A percentile compares a stretch with the other conserved stretches of the same genome.
Evolutionary conservation across 2,329 filamentous ascomycete genomes (phyloP).

Genomic region (Aspergillus arachidicola): DNA sequence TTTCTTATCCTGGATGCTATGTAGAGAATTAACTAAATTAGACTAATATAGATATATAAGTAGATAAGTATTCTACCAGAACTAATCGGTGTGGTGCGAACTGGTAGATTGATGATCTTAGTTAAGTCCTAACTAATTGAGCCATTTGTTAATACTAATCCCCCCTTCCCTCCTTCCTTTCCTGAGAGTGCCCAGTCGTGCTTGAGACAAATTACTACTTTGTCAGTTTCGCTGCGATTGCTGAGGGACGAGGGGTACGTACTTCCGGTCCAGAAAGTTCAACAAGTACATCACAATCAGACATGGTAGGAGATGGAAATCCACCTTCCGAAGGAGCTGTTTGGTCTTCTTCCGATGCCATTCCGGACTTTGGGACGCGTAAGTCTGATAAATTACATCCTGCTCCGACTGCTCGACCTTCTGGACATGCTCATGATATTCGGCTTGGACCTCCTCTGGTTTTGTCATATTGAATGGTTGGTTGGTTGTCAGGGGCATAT

Average conservation of each 20-base stretch:
- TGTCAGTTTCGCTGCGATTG: neutral
- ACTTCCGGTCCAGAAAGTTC: constrained; percentile 37
- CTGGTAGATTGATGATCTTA: too few species aligned
- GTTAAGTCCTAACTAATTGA: too few species aligned
- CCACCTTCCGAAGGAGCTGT: constrained; percentile 30
- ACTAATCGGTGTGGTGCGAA: too few species aligned
- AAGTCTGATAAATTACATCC: constrained; percentile 30
- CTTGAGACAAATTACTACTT: constrained; percentile 55
- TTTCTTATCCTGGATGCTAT: too few species aligned
- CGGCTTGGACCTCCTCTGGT: too few species aligned
- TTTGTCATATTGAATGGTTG: neutral
- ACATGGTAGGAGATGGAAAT: constrained; percentile 32
- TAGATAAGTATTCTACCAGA: too few species aligned
- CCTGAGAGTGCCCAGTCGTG: constrained; percentile 56
- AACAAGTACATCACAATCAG: constrained; percentile 36
- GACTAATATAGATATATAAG: too few species aligned
- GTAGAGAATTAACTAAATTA: too few species aligned
- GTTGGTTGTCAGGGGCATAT: too few species aligned
- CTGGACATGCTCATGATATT: neutral
- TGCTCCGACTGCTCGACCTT: constrained; percentile 14
- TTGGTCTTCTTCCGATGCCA: constrained; percentile 30
- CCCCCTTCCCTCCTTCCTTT: too few species aligned
- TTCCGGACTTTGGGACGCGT: constrained; percentile 28
- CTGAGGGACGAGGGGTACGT: neutral
- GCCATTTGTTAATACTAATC: too few species aligned